These are phyloP conservation scores for Mycena sp. DNA, from an alignment of 1,284 basidiomycete genomes.

Conservation along the genomic window DNA sequence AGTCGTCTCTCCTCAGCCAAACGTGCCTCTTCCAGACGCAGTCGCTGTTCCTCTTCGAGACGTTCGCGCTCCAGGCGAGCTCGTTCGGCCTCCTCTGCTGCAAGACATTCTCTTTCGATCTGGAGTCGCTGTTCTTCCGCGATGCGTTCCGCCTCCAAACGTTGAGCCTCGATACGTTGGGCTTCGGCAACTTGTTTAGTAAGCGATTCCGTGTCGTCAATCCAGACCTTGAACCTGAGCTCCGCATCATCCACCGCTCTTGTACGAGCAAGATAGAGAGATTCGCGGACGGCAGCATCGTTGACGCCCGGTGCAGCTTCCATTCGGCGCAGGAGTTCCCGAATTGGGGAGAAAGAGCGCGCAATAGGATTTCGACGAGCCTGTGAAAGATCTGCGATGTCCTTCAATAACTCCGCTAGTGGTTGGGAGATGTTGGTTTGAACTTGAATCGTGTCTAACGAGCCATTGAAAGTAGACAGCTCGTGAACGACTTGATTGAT, in stretches of 20 bases:
- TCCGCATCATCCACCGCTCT: constrained; percentile 60
- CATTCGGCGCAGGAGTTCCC: constrained; percentile 61
- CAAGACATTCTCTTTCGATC: constrained; percentile 39
- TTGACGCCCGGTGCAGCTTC: constrained; percentile 51
- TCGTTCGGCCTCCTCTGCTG: constrained; percentile 45
- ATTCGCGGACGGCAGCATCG: constrained; percentile 53
- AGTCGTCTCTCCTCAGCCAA: constrained; percentile 35
- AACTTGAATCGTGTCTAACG: constrained; percentile 5
- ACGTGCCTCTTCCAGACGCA: constrained; percentile 41
- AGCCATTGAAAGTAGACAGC: constrained; percentile 39
- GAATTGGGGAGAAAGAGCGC: constrained; percentile 60
- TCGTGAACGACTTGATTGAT: constrained; percentile 52
- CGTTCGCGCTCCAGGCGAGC: constrained; percentile 46
- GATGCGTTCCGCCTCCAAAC: constrained; percentile 44
- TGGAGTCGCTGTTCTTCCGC: constrained; percentile 27
- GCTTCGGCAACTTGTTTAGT: constrained; percentile 47
- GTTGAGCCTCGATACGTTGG: constrained; percentile 44
- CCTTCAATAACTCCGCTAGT: constrained; percentile 43
- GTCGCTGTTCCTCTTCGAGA: constrained; percentile 40
- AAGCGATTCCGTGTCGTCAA: constrained; percentile 52
- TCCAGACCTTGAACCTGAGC: constrained; percentile 57
- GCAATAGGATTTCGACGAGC: constrained; percentile 50
- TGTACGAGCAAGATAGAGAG: constrained; percentile 56
- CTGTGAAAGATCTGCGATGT: constrained; percentile 48
- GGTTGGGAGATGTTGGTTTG: constrained; percentile 33